Conservation (phyloP, 2,329 filamentous ascomycete genomes). For the Talaromyces sp. region DNA sequence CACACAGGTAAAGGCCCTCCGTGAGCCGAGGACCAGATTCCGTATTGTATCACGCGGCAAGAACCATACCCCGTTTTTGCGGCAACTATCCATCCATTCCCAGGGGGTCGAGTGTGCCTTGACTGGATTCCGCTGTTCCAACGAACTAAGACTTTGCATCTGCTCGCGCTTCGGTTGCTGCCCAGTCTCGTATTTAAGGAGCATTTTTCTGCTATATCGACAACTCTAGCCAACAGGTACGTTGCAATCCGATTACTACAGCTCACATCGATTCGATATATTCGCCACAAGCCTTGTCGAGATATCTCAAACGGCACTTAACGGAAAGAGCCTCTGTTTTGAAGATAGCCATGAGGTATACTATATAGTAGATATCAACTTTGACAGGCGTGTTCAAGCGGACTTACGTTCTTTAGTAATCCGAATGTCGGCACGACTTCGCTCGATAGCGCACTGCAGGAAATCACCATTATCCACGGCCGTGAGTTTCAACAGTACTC, state of each 20-base stretch:
- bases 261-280: not conserved
- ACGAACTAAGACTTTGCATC: slow-evolving; percentile 9
- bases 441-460: slow-evolving; percentile 55
- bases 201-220: not conserved
- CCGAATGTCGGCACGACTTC: slow-evolving; percentile 44
- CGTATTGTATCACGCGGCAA: slow-evolving; percentile 8
- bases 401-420: slow-evolving; percentile 26
- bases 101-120: slow-evolving; percentile 5
- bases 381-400: not conserved
- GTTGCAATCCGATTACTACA: not conserved
- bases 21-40: not conserved
- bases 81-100: slow-evolving; percentile 6
- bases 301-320: not conserved
- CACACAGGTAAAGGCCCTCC: not conserved
- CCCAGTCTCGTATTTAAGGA: not conserved
- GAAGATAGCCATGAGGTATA: not conserved
- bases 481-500: slow-evolving; percentile 64
- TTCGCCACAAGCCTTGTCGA: not conserved
- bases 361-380: not conserved
- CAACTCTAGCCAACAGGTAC: not conserved
- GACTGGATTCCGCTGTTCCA: slow-evolving; percentile 3
- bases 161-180: not conserved
- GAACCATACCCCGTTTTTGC: slow-evolving; percentile 9
- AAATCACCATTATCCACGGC: slow-evolving; percentile 57
- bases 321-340: not conserved